Evolutionary conservation across 192 early-diverging fungal genomes (phyloP).

Genomic region (Backusella luteola): DNA sequence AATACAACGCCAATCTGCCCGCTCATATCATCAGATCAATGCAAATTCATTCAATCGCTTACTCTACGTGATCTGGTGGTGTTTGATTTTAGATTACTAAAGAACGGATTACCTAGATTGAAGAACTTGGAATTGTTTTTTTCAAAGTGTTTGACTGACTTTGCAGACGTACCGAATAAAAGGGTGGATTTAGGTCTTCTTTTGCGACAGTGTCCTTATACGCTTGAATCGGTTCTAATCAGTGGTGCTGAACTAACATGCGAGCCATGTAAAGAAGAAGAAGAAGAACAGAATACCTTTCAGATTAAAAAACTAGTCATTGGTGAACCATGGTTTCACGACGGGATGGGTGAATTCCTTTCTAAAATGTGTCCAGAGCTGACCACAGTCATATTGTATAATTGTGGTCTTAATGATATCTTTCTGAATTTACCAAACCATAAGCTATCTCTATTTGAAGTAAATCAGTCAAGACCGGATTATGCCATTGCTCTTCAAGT

Average conservation of each 20-base stretch:
- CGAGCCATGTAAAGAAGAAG: not conserved
- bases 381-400: not conserved
- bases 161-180: not conserved
- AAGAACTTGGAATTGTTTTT: not conserved
- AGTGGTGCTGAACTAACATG: not conserved
- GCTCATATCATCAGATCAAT: not conserved
- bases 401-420: not conserved
- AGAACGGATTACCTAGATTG: not conserved
- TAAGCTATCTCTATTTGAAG: not conserved
- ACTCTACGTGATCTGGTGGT: not conserved
- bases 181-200: not conserved
- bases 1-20: not conserved
- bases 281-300: not conserved
- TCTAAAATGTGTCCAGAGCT: not conserved
- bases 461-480: not conserved
- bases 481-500: not conserved
- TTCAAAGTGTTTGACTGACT: not conserved
- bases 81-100: not conserved
- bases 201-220: not conserved
- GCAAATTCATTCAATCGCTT: not conserved
- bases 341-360: not conserved
- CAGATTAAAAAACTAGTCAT: not conserved
- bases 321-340: not conserved
- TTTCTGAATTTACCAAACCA: not conserved
- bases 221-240: not conserved